phyloP scores from a whole-genome alignment of 2,329 filamentous ascomycete species.

The Dendrostoma leiphaemia region DNA sequence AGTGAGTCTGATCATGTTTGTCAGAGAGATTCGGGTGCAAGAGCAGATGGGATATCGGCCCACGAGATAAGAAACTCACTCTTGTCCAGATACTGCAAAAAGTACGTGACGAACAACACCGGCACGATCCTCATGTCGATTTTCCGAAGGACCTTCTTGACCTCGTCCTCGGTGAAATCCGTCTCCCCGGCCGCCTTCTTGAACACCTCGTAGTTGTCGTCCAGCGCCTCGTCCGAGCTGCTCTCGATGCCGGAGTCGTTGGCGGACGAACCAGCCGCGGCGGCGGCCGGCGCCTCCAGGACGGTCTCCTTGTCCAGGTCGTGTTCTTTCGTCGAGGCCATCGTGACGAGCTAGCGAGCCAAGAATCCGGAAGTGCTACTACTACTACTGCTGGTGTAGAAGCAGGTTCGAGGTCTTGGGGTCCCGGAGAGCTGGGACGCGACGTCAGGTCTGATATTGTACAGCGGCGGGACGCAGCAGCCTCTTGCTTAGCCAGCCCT shows the following conservation, averaged over 20 bases:
- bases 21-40: too few relatives aligned
- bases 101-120: slow-evolving; percentile 30
- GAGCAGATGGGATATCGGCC: too few relatives aligned
- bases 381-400: too few relatives aligned
- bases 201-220: slow-evolving; percentile 32
- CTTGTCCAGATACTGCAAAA: slow-evolving; percentile 34
- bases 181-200: slow-evolving; percentile 22
- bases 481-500: too few relatives aligned
- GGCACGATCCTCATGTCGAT: slow-evolving; percentile 31
- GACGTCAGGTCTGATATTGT: too few relatives aligned
- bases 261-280: not conserved
- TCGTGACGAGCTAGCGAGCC: not conserved
- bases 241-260: slow-evolving; percentile 17
- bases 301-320: slow-evolving; percentile 7
- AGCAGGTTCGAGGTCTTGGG: not conserved
- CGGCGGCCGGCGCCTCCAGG: not conserved
- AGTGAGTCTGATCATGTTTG: slow-evolving; percentile 31
- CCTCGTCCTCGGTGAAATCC: slow-evolving; percentile 26
- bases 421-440: not conserved
- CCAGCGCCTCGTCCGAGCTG: slow-evolving; percentile 24
- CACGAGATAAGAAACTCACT: too few relatives aligned
- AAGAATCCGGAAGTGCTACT: too few relatives aligned
- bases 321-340: slow-evolving; percentile 7
- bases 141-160: slow-evolving; percentile 29
- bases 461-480: too few relatives aligned